Evolutionary conservation across 2,329 filamentous ascomycete species (phyloP).

Genomic region (Uncinocarpus reesii): DNA sequence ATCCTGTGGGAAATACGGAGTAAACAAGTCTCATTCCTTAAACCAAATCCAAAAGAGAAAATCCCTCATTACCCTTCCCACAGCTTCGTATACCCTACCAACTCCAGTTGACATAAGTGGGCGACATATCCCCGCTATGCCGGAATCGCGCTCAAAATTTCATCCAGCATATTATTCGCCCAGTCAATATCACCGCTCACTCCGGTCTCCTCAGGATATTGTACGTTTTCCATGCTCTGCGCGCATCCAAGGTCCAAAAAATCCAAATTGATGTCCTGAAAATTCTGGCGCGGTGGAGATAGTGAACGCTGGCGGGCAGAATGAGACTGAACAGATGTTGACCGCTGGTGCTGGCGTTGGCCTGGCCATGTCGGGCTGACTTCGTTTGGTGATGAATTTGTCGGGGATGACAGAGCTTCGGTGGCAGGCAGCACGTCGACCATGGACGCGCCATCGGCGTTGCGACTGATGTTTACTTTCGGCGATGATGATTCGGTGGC

Average conservation of each 20-base stretch:
- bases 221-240: not conserved
- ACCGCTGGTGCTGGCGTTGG: not conserved
- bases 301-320: not conserved
- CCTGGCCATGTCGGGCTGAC: not conserved
- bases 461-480: not conserved
- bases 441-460: not conserved
- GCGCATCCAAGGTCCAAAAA: conserved; percentile 12
- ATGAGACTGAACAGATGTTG: not conserved
- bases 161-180: conserved; percentile 14
- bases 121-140: not conserved
- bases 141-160: conserved; percentile 12
- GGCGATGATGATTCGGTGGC: not conserved
- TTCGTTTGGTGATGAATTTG: not conserved
- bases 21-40: too few relatives aligned
- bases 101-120: not conserved
- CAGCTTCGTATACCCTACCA: not conserved
- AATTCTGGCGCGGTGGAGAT: not conserved
- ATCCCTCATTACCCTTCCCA: too few relatives aligned
- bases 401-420: not conserved
- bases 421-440: not conserved
- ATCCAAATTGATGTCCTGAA: conserved; percentile 13
- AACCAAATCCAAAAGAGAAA: too few relatives aligned
- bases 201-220: not conserved
- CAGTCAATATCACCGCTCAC: conserved; percentile 5
- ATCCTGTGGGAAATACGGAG: too few relatives aligned